phyloP scores from a whole-genome alignment of 208 protist genomes.

The Leishmania tropica region DNA sequence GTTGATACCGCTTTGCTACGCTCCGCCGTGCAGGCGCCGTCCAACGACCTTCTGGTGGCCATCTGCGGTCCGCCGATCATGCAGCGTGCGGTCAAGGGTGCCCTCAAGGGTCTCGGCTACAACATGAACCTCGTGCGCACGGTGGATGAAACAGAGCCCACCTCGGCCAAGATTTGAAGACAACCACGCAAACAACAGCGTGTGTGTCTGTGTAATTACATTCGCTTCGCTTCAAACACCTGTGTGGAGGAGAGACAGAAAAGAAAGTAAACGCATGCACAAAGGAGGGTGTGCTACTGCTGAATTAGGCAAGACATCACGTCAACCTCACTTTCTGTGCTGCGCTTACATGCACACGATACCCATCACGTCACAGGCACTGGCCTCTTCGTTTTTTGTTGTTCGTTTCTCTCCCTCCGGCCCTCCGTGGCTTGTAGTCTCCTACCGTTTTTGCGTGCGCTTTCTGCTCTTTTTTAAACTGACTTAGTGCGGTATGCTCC shows the following conservation, averaged over 20 bases:
- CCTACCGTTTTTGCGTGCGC: not conserved
- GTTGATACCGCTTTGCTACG: conserved; percentile 53
- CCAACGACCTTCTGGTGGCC: conserved; percentile 67
- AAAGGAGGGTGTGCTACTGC: not conserved
- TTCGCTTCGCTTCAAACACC: not conserved
- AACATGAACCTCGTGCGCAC: conserved; percentile 56
- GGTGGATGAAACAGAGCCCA: conserved; percentile 41
- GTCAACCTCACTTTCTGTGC: too few species aligned
- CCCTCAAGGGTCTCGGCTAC: conserved; percentile 44
- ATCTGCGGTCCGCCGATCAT: conserved; percentile 80
- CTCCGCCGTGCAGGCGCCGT: conserved; percentile 52
- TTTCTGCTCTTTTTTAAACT: not conserved
- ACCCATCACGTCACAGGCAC: not conserved
- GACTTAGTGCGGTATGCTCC: not conserved
- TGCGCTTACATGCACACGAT: not conserved
- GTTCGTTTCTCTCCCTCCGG: not conserved
- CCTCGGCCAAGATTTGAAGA: conserved; percentile 42
- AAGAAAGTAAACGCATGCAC: not conserved
- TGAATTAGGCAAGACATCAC: too few species aligned
- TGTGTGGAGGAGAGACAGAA: not conserved
- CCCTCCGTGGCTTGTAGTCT: not conserved
- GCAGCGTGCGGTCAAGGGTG: conserved; percentile 56
- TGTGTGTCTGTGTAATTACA: not conserved
- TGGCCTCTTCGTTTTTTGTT: not conserved
- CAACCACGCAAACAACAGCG: not conserved